phyloP scores from a whole-genome alignment of 2,329 filamentous ascomycete species.

The Diaporthe citriasiana region DNA sequence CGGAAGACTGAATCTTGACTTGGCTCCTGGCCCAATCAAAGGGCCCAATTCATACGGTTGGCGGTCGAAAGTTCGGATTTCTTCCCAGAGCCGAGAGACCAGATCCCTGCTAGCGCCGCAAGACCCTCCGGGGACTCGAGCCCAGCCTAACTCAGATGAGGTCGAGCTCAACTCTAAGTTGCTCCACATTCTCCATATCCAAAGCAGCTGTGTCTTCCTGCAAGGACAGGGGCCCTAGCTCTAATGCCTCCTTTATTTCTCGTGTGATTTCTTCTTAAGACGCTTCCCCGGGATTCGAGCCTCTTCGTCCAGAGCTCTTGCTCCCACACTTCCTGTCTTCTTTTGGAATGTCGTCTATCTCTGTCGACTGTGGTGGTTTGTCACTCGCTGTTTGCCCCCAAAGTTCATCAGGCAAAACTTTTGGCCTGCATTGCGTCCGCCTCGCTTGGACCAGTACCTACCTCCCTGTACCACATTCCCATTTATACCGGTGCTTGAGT shows the following conservation, averaged over 20 bases:
- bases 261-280: conserved; percentile 36
- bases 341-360: background rate
- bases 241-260: conserved; percentile 26
- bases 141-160: conserved; percentile 31
- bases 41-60: conserved; percentile 20
- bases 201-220: conserved; percentile 29
- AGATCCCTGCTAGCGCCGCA: conserved; percentile 7
- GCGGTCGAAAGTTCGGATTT: conserved; percentile 29
- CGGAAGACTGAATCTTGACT: conserved; percentile 8
- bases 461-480: background rate
- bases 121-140: conserved; percentile 4
- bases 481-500: background rate
- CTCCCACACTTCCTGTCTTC: background rate
- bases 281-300: conserved; percentile 6
- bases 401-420: background rate
- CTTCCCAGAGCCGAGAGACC: conserved; percentile 7
- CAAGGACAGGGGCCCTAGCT: conserved; percentile 33
- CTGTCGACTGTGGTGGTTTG: conserved; percentile 9
- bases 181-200: conserved; percentile 33
- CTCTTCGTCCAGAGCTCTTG: background rate
- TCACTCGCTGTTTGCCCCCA: conserved; percentile 27
- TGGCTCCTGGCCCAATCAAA: conserved; percentile 10
- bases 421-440: conserved; percentile 3
- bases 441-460: conserved; percentile 5
- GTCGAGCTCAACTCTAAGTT: conserved; percentile 29